Evolutionary conservation across 164 flowering plant genomes (phyloP), one percentile per base, ranked within the genome.

Genomic region (Aristolochia fimbriata): DNA sequence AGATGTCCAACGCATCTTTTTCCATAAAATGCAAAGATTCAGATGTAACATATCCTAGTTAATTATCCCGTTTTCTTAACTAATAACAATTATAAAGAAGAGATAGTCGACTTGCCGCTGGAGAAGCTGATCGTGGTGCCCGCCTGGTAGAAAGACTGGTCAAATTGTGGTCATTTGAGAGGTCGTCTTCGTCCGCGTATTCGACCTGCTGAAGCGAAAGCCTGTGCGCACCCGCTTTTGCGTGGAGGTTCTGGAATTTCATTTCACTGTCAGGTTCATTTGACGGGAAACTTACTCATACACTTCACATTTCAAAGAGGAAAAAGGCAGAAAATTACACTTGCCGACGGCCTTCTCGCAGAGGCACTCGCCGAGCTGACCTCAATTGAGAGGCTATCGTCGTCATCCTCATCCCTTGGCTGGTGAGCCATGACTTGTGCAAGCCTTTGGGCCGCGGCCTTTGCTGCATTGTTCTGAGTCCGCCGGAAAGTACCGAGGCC

Each of bases 381-480:
- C 41, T 59, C 74, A 20, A 52, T 12, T 13, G 27, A 23, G 16
- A 52, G 13, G 30, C 79, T 86, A 0, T 80, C 87, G 0, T 79
- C 88, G 1, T 83, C 87, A 0, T 78, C 83, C 3, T 74, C 78
- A n/a, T 75, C 81, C 2, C 74, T 68, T 3, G 65, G 57, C 51
- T 82, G 85, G 63, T 78, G 66, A 6, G 95, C 80, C 98, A 92
- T 92, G 45, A 89, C 93, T 61, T 76, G 80, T 7, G 96, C 96
- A 4, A 92, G 85, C 75, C 91, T 80, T 62, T 87, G 91, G 19
- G 98, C 98, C 0, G 98, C 98, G 4, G 93, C 96, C 68, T 83
- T 89, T 0, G 98, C 65, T 9, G 84, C 81, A 55, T 70, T 59
- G 30, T 75, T 82, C 73, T 83, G 97, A 0, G 82, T 63, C 51